Base-by-base conservation (phyloP, 2,329 filamentous ascomycete species). In the Ceratocystis lukuohia region DNA sequence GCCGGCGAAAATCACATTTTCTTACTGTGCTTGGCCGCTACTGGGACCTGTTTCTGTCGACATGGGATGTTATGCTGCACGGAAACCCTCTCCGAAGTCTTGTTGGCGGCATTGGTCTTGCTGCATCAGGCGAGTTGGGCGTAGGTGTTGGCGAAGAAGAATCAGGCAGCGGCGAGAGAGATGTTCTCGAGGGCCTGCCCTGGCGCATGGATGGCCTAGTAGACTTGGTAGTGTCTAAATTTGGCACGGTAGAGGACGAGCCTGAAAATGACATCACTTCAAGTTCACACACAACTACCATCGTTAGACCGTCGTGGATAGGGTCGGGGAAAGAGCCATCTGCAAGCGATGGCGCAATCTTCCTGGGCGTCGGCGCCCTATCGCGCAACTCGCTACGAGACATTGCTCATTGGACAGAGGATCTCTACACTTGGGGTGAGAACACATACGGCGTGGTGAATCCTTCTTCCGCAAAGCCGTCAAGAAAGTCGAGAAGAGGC, bases 101-200 rank as follows among this genome's bases (percentile, higher is more conserved):
- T 4, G 91, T 91, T 72, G 85, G 87, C 10, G 91, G 89, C 5
- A 85, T 96, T 72, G 96, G 96, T 74, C 80, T 99, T 41, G 90
- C 92, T 12, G 89, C 88, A 5, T 91, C 90, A 44, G 93, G 94
- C 20, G 93, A 97, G 76, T 82, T 97, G 30, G 94, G 94, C 17
- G 84, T 96, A 59, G 94, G 94, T 0, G 94, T 97, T 0, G 94
- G 94, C 20, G 94, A 97, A 74, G 94, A 97, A 77, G 90, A 96
- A 66, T 88, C 91, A 74, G 93, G 93, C 3, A 96, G 93, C 73
- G 91, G 91, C 41, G 93, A 97, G 77, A 82, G 93, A 71, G 93
- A 95, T 71, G 93, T 97, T 0, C 79, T 99, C 1, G 93, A 97
- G 74, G 91, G 91, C n/a, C 84, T 96, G 69, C 85, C 91, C 1